phyloP scores from a whole-genome alignment of 495 filamentous ascomycete genomes.

The Polyplosphaeria fusca region DNA sequence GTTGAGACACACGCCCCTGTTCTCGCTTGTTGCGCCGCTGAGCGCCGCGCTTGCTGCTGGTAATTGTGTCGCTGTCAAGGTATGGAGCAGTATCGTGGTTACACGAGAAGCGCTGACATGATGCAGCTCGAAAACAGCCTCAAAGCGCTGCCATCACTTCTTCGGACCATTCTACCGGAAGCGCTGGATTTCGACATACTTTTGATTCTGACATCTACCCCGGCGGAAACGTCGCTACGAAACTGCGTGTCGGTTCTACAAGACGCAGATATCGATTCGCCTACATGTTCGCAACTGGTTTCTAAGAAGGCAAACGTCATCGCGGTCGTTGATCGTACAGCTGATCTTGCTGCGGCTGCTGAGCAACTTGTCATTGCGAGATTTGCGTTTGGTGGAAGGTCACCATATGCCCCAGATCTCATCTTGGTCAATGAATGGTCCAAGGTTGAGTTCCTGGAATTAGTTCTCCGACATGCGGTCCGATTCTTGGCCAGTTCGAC shows the following conservation, averaged over 20 bases:
- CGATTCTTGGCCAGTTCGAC: conserved; percentile 34
- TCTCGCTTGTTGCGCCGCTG: conserved; percentile 47
- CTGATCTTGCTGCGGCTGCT: conserved; percentile 48
- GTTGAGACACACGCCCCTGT: conserved; percentile 48
- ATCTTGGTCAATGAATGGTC: conserved; percentile 57
- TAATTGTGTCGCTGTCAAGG: conserved; percentile 54
- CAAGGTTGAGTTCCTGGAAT: conserved; percentile 50
- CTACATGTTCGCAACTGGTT: conserved; percentile 28
- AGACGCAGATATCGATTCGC: conserved; percentile 15
- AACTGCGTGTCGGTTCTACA: conserved; percentile 19
- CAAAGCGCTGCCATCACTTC: conserved; percentile 36
- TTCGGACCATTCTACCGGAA: conserved; percentile 43
- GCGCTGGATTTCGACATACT: conserved; percentile 50
- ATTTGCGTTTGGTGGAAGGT: conserved; percentile 50
- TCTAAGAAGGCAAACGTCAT: conserved; percentile 42
- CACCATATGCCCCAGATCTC: conserved; percentile 53
- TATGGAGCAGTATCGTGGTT: conserved; percentile 30
- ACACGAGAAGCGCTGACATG: background rate
- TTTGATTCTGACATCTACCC: conserved; percentile 29
- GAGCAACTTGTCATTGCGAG: conserved; percentile 47
- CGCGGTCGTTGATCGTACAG: conserved; percentile 54
- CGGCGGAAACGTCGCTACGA: conserved; percentile 4
- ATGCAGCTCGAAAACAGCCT: conserved; percentile 39
- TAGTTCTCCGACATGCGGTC: conserved; percentile 42
- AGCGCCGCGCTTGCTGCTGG: conserved; percentile 52